These are phyloP conservation scores for Truncatella angustata DNA, from an alignment of 2,329 filamentous ascomycete genomes.

Conservation along the genomic window DNA sequence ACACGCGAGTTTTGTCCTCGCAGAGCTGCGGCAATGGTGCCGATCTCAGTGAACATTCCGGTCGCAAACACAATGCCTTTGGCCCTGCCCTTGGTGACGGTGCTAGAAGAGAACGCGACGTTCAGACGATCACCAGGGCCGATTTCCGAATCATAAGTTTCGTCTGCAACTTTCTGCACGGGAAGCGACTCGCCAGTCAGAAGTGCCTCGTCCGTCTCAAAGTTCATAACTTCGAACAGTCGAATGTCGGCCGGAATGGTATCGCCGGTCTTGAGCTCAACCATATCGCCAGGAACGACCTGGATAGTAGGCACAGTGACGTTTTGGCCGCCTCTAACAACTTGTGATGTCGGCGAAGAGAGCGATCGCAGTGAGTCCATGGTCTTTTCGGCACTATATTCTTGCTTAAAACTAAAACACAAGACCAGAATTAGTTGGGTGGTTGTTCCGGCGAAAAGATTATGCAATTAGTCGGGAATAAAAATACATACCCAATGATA, in stretches of 20 bases:
- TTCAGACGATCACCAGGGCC: conserved; percentile 63
- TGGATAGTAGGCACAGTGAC: conserved; percentile 51
- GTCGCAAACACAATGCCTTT: conserved; percentile 60
- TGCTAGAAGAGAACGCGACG: conserved; percentile 60
- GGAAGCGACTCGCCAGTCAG: conserved; percentile 64
- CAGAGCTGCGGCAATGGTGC: conserved; percentile 61
- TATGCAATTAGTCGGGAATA: no score
- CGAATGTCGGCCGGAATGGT: conserved; percentile 41
- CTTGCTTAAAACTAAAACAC: conserved; percentile 44
- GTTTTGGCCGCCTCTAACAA: conserved; percentile 48
- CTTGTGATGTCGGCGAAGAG: conserved; percentile 47
- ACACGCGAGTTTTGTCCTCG: conserved; percentile 52
- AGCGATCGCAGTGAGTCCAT: conserved; percentile 51
- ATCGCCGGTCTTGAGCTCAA: conserved; percentile 51
- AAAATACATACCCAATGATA: conserved; percentile 6
- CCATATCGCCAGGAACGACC: conserved; percentile 56
- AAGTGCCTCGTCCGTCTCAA: conserved; percentile 60
- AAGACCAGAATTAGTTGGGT: no score
- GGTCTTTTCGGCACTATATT: conserved; percentile 55
- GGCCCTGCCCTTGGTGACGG: conserved; percentile 60
- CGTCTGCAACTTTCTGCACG: conserved; percentile 49
- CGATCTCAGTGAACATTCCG: conserved; percentile 61
- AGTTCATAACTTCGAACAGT: conserved; percentile 51
- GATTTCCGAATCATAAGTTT: conserved; percentile 49
- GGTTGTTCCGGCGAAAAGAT: no score